These are phyloP conservation scores for Geotrichum restrictum DNA, from an alignment of 1,139 yeast genomes.

Conservation along the genomic window DNA sequence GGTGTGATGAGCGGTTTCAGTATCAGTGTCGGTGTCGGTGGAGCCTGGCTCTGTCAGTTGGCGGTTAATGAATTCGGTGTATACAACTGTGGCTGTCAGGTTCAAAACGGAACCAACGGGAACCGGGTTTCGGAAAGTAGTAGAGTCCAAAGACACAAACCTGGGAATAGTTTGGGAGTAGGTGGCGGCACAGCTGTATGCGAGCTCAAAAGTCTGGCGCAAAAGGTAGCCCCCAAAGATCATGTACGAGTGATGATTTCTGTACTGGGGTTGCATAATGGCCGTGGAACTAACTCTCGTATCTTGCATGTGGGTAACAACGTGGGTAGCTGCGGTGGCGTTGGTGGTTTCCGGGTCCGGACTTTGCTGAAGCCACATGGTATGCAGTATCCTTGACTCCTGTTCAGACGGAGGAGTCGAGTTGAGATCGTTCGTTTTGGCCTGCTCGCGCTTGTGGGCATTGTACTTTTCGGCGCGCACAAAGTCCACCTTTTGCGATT, in stretches of 20 bases:
- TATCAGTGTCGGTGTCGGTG: background rate
- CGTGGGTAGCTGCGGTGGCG: slow-evolving; percentile 22
- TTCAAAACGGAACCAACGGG: slow-evolving; percentile 92
- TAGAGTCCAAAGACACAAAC: slow-evolving; percentile 83
- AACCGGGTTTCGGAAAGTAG: slow-evolving; percentile 87
- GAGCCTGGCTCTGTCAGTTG: slow-evolving; percentile 6
- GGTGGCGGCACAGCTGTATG: slow-evolving; percentile 87
- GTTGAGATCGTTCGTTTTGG: slow-evolving; percentile 54
- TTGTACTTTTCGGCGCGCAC: slow-evolving; percentile 87
- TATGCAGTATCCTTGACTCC: slow-evolving; percentile 71
- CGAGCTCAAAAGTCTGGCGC: slow-evolving; percentile 88
- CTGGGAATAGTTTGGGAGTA: slow-evolving; percentile 80
- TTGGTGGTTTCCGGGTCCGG: slow-evolving; percentile 44
- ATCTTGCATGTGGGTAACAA: slow-evolving; percentile 46
- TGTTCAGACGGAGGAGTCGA: slow-evolving; percentile 58
- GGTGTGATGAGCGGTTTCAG: slow-evolving; percentile 15
- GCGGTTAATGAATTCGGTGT: slow-evolving; percentile 48
- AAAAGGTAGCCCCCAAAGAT: slow-evolving; percentile 89
- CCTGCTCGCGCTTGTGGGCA: slow-evolving; percentile 75
- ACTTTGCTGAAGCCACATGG: slow-evolving; percentile 52
- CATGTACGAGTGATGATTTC: slow-evolving; percentile 91
- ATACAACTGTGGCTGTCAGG: slow-evolving; percentile 75
- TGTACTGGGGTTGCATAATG: slow-evolving; percentile 93
- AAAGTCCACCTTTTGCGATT: slow-evolving; percentile 75
- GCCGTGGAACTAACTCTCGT: slow-evolving; percentile 68